A percentile compares a stretch with the other conserved stretches of the same genome.
These are phyloP conservation scores for Trichoderma breve DNA, from an alignment of 2,329 filamentous ascomycete genomes.

Conservation along the genomic window DNA sequence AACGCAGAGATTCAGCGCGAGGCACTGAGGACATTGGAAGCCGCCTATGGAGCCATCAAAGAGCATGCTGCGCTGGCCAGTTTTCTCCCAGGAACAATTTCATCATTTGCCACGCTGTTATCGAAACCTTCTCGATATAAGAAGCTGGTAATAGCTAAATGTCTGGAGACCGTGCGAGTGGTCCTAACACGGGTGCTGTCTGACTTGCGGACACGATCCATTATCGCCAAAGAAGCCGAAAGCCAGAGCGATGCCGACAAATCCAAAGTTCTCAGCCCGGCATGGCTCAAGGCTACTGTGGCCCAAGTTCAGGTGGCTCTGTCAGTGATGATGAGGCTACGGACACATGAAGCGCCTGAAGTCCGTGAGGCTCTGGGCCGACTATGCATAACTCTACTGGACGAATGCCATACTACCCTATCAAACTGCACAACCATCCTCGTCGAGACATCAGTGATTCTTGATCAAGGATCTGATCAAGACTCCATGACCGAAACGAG, in stretches of 20 bases:
- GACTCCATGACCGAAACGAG: slow-evolving; percentile 43
- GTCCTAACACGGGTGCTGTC: slow-evolving; percentile 56
- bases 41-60: slow-evolving; percentile 62
- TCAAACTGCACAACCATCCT: slow-evolving; percentile 67
- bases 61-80: slow-evolving; percentile 75
- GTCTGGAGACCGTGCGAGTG: slow-evolving; percentile 56
- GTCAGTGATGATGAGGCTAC: slow-evolving; percentile 71
- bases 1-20: slow-evolving; percentile 69
- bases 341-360: slow-evolving; percentile 65
- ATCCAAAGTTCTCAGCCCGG: slow-evolving; percentile 42
- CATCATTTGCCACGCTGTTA: slow-evolving; percentile 72
- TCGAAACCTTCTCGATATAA: slow-evolving; percentile 63
- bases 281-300: slow-evolving; percentile 78
- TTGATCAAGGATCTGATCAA: slow-evolving; percentile 54
- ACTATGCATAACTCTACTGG: slow-evolving; percentile 72
- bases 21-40: slow-evolving; percentile 62
- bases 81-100: slow-evolving; percentile 86
- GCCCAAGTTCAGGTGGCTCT: slow-evolving; percentile 82
- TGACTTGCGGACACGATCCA: slow-evolving; percentile 53
- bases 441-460: slow-evolving; percentile 75
- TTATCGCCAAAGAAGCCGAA: slow-evolving; percentile 37
- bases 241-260: slow-evolving; percentile 24
- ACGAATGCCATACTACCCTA: slow-evolving; percentile 74
- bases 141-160: slow-evolving; percentile 58
- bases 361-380: slow-evolving; percentile 66